Evolutionary conservation across 768 basidiomycete genomes (phyloP).

Genomic region (Suillus americanus): DNA sequence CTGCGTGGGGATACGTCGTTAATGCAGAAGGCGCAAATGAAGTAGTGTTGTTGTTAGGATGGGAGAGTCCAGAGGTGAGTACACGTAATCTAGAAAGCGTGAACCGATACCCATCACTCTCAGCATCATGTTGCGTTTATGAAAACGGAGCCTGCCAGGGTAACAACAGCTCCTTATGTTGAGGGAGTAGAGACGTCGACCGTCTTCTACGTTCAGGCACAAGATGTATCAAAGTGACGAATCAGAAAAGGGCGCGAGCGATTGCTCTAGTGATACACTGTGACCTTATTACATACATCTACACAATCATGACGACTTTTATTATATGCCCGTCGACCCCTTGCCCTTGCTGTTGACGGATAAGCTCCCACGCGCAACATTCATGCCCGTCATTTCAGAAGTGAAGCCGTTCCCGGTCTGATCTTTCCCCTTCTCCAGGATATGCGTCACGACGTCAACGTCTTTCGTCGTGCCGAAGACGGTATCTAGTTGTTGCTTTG

Average conservation of each 20-base stretch:
- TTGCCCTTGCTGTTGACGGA: constrained; percentile 41
- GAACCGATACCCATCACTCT: background rate
- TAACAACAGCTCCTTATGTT: background rate
- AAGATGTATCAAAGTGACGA: too few species aligned
- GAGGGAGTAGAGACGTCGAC: constrained; percentile 8
- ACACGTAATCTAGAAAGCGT: background rate
- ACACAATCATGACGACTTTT: background rate
- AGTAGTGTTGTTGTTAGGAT: background rate
- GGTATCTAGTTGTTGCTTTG: constrained; percentile 82
- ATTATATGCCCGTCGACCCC: constrained; percentile 35
- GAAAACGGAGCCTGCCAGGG: background rate
- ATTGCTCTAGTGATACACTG: constrained; percentile 21
- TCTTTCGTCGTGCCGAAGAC: constrained; percentile 68
- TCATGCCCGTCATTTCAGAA: constrained; percentile 13
- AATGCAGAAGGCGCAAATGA: constrained; percentile 11
- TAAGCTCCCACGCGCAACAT: constrained; percentile 34
- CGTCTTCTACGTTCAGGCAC: background rate
- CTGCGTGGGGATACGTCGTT: constrained; percentile 8
- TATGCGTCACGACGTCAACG: constrained; percentile 53
- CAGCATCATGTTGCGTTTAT: background rate
- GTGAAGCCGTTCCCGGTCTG: constrained; percentile 51
- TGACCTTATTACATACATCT: background rate
- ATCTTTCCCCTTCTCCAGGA: constrained; percentile 65
- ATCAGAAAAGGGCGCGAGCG: background rate
- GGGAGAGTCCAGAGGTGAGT: constrained; percentile 2